phyloP scores from a whole-genome alignment of 768 basidiomycete species.

The Ramaria sp. region DNA sequence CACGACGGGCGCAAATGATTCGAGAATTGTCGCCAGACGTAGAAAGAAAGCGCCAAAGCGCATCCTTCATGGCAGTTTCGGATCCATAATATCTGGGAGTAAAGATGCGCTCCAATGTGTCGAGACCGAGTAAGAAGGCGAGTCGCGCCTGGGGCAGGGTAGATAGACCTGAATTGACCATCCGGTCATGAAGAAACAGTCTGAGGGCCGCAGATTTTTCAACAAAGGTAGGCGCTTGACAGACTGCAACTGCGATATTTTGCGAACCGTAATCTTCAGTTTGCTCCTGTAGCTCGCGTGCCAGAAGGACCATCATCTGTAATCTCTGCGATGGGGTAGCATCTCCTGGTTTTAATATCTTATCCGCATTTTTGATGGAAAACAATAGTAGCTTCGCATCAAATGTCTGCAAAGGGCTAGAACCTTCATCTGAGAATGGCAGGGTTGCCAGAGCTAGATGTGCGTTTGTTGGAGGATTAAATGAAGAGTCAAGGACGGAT shows the following conservation, averaged over 20 bases:
- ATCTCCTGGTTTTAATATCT: constrained; percentile 56
- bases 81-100: constrained; percentile 61
- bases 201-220: constrained; percentile 60
- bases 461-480: constrained; percentile 84
- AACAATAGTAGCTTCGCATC: constrained; percentile 71
- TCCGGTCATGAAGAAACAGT: constrained; percentile 32
- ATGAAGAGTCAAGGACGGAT: constrained; percentile 82
- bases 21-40: constrained; percentile 41
- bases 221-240: constrained; percentile 84
- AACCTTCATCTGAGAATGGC: background rate
- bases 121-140: constrained; percentile 69
- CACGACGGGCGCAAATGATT: constrained; percentile 60
- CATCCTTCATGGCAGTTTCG: constrained; percentile 38
- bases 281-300: constrained; percentile 26
- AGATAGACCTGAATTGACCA: constrained; percentile 19
- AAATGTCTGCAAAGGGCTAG: constrained; percentile 26
- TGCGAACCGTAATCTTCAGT: background rate
- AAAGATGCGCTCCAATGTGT: constrained; percentile 77
- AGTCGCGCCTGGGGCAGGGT: constrained; percentile 28
- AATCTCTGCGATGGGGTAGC: constrained; percentile 68
- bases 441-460: constrained; percentile 59
- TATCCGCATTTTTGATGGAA: constrained; percentile 83
- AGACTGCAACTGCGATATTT: constrained; percentile 69
- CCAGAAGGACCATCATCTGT: constrained; percentile 77
- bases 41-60: constrained; percentile 50